A percentile compares a stretch with the other conserved stretches of the same genome.
Conservation (phyloP, 768 basidiomycete genomes). For the Boletus reticuloceps region DNA sequence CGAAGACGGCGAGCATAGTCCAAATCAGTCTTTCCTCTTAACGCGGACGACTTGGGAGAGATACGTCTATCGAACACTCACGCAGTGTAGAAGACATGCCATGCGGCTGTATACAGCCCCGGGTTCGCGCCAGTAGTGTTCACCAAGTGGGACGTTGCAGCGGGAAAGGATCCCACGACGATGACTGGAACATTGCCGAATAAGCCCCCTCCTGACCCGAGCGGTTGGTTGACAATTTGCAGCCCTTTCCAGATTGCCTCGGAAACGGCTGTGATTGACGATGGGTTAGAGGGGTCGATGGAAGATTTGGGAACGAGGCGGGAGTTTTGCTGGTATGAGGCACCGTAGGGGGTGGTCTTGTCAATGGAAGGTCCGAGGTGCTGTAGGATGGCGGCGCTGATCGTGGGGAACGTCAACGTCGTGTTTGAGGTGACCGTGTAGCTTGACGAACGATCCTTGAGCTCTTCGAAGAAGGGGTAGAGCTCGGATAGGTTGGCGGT, state of each 20-base stretch:
- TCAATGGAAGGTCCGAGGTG: conserved; percentile 15
- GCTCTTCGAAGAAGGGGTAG: conserved; percentile 17
- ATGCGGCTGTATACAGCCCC: conserved; percentile 8
- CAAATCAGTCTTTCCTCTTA: too few species aligned
- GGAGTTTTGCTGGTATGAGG: conserved; percentile 14
- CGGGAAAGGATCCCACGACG: conserved; percentile 10
- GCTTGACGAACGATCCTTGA: conserved; percentile 7
- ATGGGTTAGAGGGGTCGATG: conserved; percentile 7
- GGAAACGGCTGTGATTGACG: conserved; percentile 10
- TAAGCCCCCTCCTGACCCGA: neutral
- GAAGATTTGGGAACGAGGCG: conserved; percentile 18
- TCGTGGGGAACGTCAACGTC: conserved; percentile 16
- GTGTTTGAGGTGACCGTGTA: conserved; percentile 16
- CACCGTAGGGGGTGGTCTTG: conserved; percentile 6
- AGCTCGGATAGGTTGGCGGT: conserved; percentile 3
- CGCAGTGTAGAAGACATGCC: conserved; percentile 13
- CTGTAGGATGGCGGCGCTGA: conserved; percentile 7
- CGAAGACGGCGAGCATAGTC: neutral
- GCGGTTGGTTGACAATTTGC: conserved; percentile 8
- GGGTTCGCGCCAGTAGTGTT: conserved; percentile 19
- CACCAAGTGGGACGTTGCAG: neutral
- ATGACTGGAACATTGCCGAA: neutral
- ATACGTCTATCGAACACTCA: neutral
- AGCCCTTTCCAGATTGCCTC: conserved; percentile 21
- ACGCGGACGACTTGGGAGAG: too few species aligned